phyloP scores from a whole-genome alignment of 129 eudicot genomes.

The Saussurea involucrata region DNA sequence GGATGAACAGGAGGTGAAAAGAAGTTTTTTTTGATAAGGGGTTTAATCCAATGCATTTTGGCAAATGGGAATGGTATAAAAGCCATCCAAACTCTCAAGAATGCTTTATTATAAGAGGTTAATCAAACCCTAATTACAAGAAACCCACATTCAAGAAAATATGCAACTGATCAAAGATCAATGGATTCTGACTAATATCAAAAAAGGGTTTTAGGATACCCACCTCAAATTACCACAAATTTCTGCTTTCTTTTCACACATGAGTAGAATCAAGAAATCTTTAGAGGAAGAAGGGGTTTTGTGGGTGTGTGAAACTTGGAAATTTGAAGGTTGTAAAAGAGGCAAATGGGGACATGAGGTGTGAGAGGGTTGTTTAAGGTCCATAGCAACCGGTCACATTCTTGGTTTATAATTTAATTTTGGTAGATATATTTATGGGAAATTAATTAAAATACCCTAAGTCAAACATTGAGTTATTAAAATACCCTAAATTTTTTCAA shows the following conservation, averaged over 20 bases:
- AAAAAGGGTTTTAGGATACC: not conserved
- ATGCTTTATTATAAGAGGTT: not conserved
- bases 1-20: conserved; percentile 12
- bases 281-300: not conserved
- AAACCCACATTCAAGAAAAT: not conserved
- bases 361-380: not conserved
- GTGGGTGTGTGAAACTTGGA: not conserved
- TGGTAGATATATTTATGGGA: not conserved
- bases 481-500: no score
- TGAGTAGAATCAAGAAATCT: conserved; percentile 3
- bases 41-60: conserved; percentile 21
- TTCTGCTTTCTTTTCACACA: not conserved
- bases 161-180: not conserved
- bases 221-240: not conserved
- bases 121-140: conserved; percentile 4
- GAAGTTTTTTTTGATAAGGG: conserved; percentile 14
- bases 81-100: conserved; percentile 17
- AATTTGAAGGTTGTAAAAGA: conserved; percentile 9
- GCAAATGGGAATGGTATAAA: not conserved
- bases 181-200: not conserved
- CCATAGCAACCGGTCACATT: not conserved
- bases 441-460: no score
- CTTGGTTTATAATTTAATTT: conserved; percentile 4
- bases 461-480: no score
- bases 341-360: conserved; percentile 25